A percentile compares a stretch with the other conserved stretches of the same genome.
phyloP scores from a whole-genome alignment of 2,329 filamentous ascomycete species.

The Catunica adiposa region DNA sequence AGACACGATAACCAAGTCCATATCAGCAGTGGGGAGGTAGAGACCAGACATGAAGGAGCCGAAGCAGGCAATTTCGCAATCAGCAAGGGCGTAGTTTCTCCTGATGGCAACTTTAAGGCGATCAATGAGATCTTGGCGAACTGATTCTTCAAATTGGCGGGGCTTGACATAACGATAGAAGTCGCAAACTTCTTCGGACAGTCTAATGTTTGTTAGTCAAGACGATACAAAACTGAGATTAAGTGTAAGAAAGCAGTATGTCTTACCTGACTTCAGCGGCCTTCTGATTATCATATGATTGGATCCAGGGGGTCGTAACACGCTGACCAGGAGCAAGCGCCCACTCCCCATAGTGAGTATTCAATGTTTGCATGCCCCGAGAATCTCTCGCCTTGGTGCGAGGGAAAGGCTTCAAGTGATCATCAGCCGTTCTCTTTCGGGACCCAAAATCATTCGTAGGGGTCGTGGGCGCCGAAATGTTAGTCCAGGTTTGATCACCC shows the following conservation, averaged over 20 bases:
- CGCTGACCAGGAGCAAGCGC: constrained; percentile 24
- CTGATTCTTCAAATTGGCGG: constrained; percentile 54
- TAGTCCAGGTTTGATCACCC: constrained; percentile 10
- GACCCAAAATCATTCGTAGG: constrained; percentile 32
- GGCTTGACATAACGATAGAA: constrained; percentile 79
- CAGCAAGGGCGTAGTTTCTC: constrained; percentile 33
- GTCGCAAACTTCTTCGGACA: constrained; percentile 80
- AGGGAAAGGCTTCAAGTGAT: constrained; percentile 44
- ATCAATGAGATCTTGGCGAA: constrained; percentile 56
- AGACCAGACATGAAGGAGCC: constrained; percentile 86
- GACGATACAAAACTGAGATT: not conserved
- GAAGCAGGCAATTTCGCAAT: constrained; percentile 55
- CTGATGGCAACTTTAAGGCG: constrained; percentile 47
- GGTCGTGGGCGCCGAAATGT: constrained; percentile 12
- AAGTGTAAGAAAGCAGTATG: not conserved
- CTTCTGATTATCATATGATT: constrained; percentile 20
- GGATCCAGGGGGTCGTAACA: constrained; percentile 37
- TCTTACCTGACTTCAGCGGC: constrained; percentile 1
- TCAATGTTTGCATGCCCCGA: constrained; percentile 28
- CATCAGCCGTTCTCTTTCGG: constrained; percentile 59
- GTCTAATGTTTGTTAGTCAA: constrained; percentile 27
- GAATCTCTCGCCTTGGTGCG: constrained; percentile 29
- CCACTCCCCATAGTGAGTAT: constrained; percentile 38
- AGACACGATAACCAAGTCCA: constrained; percentile 75
- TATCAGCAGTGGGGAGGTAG: constrained; percentile 59